Evolutionary conservation across 306 rosid species (phyloP), one percentile per base, ranked within the genome.

Genomic region (Trifolium dubium): DNA sequence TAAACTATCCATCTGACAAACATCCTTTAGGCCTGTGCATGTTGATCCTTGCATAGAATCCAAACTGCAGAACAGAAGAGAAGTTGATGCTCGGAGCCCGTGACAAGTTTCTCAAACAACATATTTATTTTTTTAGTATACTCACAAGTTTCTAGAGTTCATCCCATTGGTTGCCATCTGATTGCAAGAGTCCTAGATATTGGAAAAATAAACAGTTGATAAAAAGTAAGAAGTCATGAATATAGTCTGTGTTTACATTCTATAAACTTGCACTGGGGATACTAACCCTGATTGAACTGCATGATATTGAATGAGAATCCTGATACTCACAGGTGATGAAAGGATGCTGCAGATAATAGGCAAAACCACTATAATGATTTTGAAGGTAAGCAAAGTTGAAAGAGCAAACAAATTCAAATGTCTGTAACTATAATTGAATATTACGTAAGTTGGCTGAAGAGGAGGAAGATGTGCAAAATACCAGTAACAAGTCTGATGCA

Each of bases 401-500:
- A 44, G 63, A 8, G 67, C 64, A 69, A 56, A 61, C 50, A 47
- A 34, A n/a, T 29, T 40, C 46, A 28, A 72, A 10, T 47, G 19
- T 32, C 64, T 15, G 58, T 41, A 35, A 72, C 44, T 46, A 41
- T 30, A 43, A 56, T 40, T 64, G 56, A 64, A 67, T 47, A 68
- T 64, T 66, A 39, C 3, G 8, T 32, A 71, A 74, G 72, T 58
- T 23, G 13, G 56, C 56, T 39, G 49, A 66, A 71, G 55, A 55
- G 67, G 55, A 18, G 18, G 47, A 79, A 53, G 5, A 76, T 69
- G 53, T 67, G 66, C 15, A 82, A 35, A 37, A 76, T 86, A 93
- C 98, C 98, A 82, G 86, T 84, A 93, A 81, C 80, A 91, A 80
- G 30, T 88, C 93, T 47, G 97, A 88, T 62, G 96, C 98, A 63